These are phyloP conservation scores for Pseudonitzschia multistriata DNA, from an alignment of 108 stramenopile genomes.

Conservation along the genomic window DNA sequence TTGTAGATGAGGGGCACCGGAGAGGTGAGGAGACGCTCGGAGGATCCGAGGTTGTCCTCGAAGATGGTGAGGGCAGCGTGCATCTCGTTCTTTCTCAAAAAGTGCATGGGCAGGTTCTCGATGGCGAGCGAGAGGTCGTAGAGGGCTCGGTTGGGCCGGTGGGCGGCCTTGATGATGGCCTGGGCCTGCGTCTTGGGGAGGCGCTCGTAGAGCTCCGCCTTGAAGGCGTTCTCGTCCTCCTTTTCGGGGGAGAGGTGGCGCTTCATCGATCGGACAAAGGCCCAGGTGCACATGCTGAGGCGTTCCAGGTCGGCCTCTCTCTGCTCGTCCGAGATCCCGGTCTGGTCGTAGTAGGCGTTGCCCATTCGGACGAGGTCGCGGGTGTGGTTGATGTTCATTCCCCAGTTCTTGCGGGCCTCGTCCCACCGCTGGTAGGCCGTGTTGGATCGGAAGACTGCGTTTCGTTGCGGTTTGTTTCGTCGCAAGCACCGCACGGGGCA, in stretches of 20 bases:
- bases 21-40: constrained; percentile 63
- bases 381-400: constrained; percentile 81
- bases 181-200: constrained; percentile 62
- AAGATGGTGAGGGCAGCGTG: constrained; percentile 68
- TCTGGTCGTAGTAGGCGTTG: constrained; percentile 61
- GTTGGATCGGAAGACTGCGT: constrained; percentile 67
- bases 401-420: constrained; percentile 84
- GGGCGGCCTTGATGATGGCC: constrained; percentile 54
- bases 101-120: constrained; percentile 77
- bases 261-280: constrained; percentile 66
- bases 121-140: constrained; percentile 69
- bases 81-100: constrained; percentile 69
- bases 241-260: constrained; percentile 56
- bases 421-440: constrained; percentile 70
- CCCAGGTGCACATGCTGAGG: constrained; percentile 63
- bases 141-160: constrained; percentile 75
- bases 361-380: constrained; percentile 67
- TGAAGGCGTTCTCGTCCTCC: constrained; percentile 63
- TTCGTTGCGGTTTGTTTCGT: neutral
- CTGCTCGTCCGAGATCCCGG: constrained; percentile 34
- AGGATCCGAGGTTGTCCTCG: constrained; percentile 65
- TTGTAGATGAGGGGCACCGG: constrained; percentile 74
- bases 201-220: constrained; percentile 45
- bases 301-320: constrained; percentile 51
- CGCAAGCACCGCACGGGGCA: too few relatives aligned